Percentiles rank a stretch among this genome's conserved stretches.
phyloP scores from a whole-genome alignment of 139 green algal species.

The Chlamydomonas sp. region DNA sequence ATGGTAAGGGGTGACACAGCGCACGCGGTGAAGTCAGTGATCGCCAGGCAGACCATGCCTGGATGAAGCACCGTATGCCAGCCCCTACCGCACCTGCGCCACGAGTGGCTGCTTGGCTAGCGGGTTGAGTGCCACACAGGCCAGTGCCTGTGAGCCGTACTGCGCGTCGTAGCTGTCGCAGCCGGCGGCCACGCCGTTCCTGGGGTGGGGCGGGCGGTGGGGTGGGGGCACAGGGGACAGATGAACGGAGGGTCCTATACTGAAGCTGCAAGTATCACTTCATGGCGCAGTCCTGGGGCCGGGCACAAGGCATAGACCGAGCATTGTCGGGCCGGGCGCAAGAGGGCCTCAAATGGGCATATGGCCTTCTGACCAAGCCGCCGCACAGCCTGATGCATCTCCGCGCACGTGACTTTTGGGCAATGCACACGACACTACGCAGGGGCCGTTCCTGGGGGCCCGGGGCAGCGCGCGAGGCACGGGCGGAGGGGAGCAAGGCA shows the following conservation, averaged over 20 bases:
- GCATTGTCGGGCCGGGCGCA: too few species aligned
- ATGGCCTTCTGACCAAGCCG: too few species aligned
- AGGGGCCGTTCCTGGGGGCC: too few species aligned
- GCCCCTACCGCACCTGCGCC: too few species aligned
- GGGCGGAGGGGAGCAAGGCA: not conserved
- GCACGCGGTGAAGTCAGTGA: not conserved
- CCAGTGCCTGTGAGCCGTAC: slow-evolving; percentile 13
- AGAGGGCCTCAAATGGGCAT: too few species aligned
- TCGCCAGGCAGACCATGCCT: not conserved
- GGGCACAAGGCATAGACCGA: not conserved
- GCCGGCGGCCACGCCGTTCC: not conserved
- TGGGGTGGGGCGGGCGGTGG: not conserved
- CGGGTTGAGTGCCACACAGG: not conserved
- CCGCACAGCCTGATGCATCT: too few species aligned
- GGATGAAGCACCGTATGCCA: not conserved
- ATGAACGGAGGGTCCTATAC: not conserved
- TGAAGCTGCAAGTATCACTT: not conserved
- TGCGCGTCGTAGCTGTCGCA: slow-evolving; percentile 26
- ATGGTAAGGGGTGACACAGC: not conserved
- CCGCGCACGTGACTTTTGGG: too few species aligned
- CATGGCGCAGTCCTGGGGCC: not conserved
- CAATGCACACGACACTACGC: too few species aligned
- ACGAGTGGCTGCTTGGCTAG: not conserved
- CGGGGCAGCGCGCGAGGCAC: not conserved
- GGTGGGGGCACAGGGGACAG: not conserved